Percentiles rank a stretch among this genome's conserved stretches.
phyloP scores from a whole-genome alignment of 345 rosid species.

The Populus nigra region DNA sequence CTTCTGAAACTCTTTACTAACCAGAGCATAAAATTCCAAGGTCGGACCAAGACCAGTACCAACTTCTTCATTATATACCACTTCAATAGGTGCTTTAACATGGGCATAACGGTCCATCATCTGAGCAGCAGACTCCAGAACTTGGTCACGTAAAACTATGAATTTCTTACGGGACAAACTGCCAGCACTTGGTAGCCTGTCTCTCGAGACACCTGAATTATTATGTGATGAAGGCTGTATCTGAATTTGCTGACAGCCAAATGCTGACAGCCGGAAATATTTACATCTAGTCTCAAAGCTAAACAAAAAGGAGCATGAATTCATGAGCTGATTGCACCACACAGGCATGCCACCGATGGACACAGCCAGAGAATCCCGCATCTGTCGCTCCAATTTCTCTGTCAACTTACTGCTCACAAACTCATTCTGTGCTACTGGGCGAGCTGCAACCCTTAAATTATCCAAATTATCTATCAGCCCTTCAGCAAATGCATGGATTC shows the following conservation, averaged over 20 bases:
- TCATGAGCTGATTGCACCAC: conserved; percentile 84
- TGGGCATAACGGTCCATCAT: conserved; percentile 71
- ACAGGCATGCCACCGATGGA: conserved; percentile 71
- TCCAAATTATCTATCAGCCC: conserved; percentile 63
- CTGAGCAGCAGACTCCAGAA: conserved; percentile 74
- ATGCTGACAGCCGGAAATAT: conserved; percentile 76
- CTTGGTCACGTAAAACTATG: conserved; percentile 60
- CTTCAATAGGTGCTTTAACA: conserved; percentile 68
- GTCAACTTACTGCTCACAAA: conserved; percentile 81
- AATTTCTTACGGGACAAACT: conserved; percentile 67
- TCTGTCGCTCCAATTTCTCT: conserved; percentile 90
- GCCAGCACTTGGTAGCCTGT: conserved; percentile 43
- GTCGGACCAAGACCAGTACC: conserved; percentile 99
- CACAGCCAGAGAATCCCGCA: conserved; percentile 69
- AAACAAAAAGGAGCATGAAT: conserved; percentile 83
- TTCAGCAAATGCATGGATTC: conserved; percentile 59
- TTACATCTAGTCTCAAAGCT: conserved; percentile 78
- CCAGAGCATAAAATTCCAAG: conserved; percentile 83
- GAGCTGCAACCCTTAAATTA: conserved; percentile 47
- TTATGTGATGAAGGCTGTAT: conserved; percentile 37
- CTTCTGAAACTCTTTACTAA: conserved; percentile 83
- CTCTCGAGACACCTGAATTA: conserved; percentile 45
- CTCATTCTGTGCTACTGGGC: conserved; percentile 54
- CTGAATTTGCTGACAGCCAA: conserved; percentile 54
- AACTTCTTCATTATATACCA: conserved; percentile 85